phyloP scores from a whole-genome alignment of 2,329 filamentous ascomycete genomes.

The Escovopsis weberi region DNA sequence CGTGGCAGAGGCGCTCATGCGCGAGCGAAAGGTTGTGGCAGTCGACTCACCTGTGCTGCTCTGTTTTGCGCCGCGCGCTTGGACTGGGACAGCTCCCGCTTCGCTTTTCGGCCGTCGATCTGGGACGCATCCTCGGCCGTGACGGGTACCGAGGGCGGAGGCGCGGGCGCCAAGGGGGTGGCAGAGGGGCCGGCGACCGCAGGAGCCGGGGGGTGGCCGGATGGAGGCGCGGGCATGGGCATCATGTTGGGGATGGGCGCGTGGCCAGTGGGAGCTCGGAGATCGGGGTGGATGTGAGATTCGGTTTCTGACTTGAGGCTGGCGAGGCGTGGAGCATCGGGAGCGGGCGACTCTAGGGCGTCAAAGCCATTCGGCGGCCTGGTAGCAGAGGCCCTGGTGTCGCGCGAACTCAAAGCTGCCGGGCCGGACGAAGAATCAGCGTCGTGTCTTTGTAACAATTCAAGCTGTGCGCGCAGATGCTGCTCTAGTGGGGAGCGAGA shows the following conservation, averaged over 20 bases:
- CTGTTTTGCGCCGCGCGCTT: slow-evolving; percentile 95
- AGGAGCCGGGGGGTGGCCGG: slow-evolving; percentile 16
- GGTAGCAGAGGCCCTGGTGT: slow-evolving; percentile 16
- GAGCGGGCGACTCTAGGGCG: slow-evolving; percentile 20
- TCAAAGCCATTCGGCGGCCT: slow-evolving; percentile 32
- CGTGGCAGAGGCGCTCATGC: background rate
- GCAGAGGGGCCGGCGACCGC: slow-evolving; percentile 13
- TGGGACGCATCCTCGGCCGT: slow-evolving; percentile 15
- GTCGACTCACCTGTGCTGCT: slow-evolving; percentile 70
- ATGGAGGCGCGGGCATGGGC: slow-evolving; percentile 20
- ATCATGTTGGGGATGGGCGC: slow-evolving; percentile 22
- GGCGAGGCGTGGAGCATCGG: slow-evolving; percentile 20
- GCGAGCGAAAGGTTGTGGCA: background rate
- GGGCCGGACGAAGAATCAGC: slow-evolving; percentile 17
- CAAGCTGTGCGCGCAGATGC: slow-evolving; percentile 29
- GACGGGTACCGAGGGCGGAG: slow-evolving; percentile 12
- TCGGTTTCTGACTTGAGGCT: slow-evolving; percentile 25
- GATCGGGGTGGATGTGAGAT: slow-evolving; percentile 33
- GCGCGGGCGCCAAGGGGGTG: slow-evolving; percentile 18
- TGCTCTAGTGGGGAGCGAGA: slow-evolving; percentile 18
- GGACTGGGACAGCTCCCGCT: slow-evolving; percentile 84
- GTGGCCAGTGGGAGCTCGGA: slow-evolving; percentile 21
- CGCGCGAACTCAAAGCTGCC: slow-evolving; percentile 14
- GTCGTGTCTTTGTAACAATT: slow-evolving; percentile 28
- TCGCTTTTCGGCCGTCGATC: slow-evolving; percentile 54